Base-by-base conservation (phyloP, 805 yeast genomes). In the Suhomyces faveliae region DNA sequence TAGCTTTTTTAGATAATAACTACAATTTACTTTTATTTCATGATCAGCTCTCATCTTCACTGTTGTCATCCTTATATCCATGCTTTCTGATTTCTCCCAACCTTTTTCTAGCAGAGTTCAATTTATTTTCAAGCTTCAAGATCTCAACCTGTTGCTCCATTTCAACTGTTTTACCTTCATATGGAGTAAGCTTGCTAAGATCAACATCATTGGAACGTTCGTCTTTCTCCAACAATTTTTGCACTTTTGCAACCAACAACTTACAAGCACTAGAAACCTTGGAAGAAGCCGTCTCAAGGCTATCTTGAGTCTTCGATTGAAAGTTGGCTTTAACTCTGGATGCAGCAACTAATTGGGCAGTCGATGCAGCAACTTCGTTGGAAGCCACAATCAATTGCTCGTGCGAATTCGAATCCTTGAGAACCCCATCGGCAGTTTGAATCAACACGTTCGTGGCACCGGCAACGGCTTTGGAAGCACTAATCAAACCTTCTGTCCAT, bases 101-200 rank as follows among this genome's bases (percentile, higher is more conserved):
- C 58, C 87, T 79, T 68, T 87, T 88, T 63, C 96, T 76, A 0
- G 96, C 94, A 17, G 79, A 65, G 41, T 69, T 70, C 56, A 90
- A 73, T 40, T 85, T 79, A 56, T 87, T 87, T 59, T 89, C 96
- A 47, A 89, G 73, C 64, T 87, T 87, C 66, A 89, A 73, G 43
- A 90, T 89, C 61, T 87, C 91, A 5, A 89, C 96, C 64, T 89
- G 97, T 65, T 89, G 96, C 61, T 89, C 96, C 96, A 89, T 87
- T 58, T 90, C 94, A 19, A 81, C 79, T 0, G 95, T 86, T 66
- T 85, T 87, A 57, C 87, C 89, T 64, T 89, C 96, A 62, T 87
- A 88, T 24, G 87, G 78, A 7, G 88, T 75, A 48, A 88, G 66
- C 58, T 77, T 79, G 19, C 87, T 74, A 61, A 83, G 86, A 63